Percentiles rank a stretch among this genome's conserved stretches.
Conservation (phyloP, 2,329 filamentous ascomycete species). For the Spiromastix sp. region DNA sequence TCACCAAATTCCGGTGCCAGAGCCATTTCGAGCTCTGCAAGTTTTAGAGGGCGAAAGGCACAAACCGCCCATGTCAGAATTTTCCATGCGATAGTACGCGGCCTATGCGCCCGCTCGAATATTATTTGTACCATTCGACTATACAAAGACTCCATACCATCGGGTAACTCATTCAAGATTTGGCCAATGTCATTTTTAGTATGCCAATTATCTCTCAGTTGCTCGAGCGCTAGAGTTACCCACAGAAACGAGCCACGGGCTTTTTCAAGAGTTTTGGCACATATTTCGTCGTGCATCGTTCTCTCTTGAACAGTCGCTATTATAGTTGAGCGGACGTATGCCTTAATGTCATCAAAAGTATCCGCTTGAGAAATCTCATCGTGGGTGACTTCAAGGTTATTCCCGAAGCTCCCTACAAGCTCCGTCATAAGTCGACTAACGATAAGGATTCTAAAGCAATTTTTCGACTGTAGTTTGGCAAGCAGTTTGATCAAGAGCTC, state of each 20-base stretch:
- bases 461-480: constrained; percentile 10
- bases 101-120: constrained; percentile 3
- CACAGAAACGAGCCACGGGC: constrained; percentile 11
- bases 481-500: constrained; percentile 20
- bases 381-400: constrained; percentile 4
- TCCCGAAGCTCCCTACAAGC: constrained; percentile 1
- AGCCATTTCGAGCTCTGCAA: constrained; percentile 16
- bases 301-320: no score
- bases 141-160: constrained; percentile 19
- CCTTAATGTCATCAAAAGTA: constrained; percentile 8
- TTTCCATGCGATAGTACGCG: constrained; percentile 6
- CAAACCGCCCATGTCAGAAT: constrained; percentile 17
- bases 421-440: constrained; percentile 15
- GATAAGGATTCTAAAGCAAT: constrained; percentile 21
- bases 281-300: constrained; percentile 6
- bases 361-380: not conserved
- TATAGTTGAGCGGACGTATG: constrained; percentile 7
- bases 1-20: constrained; percentile 13
- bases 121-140: constrained; percentile 16
- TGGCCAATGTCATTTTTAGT: constrained; percentile 10
- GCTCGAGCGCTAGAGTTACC: constrained; percentile 10
- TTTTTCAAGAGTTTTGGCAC: constrained; percentile 4
- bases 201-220: constrained; percentile 10
- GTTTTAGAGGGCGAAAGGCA: constrained; percentile 11
- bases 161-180: constrained; percentile 15